Percentiles rank a stretch among this genome's conserved stretches.
Conservation (phyloP, 352 stramenopile genomes). For the Phytopythium aichiense region DNA sequence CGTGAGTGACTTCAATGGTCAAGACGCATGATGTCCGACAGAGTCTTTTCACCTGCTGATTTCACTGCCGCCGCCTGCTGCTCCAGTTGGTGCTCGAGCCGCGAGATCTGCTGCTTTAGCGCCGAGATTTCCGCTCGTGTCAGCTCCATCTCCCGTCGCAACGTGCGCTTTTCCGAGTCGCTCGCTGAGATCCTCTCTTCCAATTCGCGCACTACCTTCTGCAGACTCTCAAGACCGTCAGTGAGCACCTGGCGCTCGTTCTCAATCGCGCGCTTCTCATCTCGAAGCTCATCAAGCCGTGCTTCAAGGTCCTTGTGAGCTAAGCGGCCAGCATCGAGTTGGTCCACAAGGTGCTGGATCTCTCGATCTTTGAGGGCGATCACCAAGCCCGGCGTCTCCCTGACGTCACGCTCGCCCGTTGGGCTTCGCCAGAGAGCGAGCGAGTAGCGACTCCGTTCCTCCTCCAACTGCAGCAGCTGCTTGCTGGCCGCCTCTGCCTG, state of each 20-base stretch:
- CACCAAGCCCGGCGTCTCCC: conserved; percentile 29
- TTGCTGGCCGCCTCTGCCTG: conserved; percentile 24
- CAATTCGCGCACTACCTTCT: conserved; percentile 6
- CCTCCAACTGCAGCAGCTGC: conserved; percentile 46
- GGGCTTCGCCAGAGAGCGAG: conserved; percentile 36
- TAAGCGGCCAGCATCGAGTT: conserved; percentile 11
- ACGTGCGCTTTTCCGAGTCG: conserved; percentile 8
- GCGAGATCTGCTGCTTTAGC: conserved; percentile 23
- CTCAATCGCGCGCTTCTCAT: conserved; percentile 1
- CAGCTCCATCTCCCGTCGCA: conserved; percentile 19
- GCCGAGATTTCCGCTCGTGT: conserved; percentile 16
- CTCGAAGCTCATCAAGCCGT: conserved; percentile 9
- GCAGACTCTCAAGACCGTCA: neutral
- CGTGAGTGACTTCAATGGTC: neutral
- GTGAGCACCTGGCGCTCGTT: conserved; percentile 16
- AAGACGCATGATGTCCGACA: neutral
- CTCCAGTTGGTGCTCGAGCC: conserved; percentile 45
- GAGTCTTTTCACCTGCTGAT: conserved; percentile 26
- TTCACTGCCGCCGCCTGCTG: conserved; percentile 30
- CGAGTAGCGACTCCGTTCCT: conserved; percentile 46
- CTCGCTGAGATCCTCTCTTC: conserved; percentile 9
- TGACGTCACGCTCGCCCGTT: conserved; percentile 20
- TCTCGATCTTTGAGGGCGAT: conserved; percentile 58
- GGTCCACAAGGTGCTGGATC: conserved; percentile 16
- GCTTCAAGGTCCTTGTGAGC: conserved; percentile 6